These are phyloP conservation scores for Cystofilobasidium macerans DNA, from an alignment of 768 basidiomycete genomes.

Conservation along the genomic window DNA sequence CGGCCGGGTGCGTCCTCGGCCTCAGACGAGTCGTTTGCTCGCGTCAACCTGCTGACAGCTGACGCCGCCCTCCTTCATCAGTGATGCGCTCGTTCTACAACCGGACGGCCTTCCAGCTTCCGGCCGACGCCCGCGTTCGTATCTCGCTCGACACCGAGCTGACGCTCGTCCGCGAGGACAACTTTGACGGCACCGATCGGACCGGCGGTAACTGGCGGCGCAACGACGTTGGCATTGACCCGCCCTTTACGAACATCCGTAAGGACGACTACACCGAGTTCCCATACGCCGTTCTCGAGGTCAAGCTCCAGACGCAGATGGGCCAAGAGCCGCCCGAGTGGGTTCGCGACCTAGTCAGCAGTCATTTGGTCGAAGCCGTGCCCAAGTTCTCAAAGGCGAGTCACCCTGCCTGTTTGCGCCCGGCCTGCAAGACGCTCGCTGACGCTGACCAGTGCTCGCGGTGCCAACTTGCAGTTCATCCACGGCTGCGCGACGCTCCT, in stretches of 20 bases:
- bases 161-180: constrained; percentile 86
- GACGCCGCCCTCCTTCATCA: constrained; percentile 35
- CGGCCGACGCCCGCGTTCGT: constrained; percentile 94
- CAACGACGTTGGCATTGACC: constrained; percentile 53
- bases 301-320: constrained; percentile 90
- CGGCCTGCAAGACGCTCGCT: neutral
- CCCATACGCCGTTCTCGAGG: constrained; percentile 94
- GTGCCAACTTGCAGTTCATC: constrained; percentile 48
- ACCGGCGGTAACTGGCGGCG: constrained; percentile 84
- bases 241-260: constrained; percentile 64
- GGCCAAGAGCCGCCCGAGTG: constrained; percentile 93
- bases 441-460: neutral
- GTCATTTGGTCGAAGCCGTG: constrained; percentile 90
- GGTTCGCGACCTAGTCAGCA: constrained; percentile 91
- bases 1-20: constrained; percentile 54
- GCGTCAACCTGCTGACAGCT: neutral
- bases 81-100: constrained; percentile 98
- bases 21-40: neutral
- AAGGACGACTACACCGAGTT: constrained; percentile 80
- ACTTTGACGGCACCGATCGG: constrained; percentile 77
- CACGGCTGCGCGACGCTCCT: constrained; percentile 90
- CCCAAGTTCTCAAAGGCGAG: constrained; percentile 74
- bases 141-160: constrained; percentile 97
- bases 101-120: constrained; percentile 95
- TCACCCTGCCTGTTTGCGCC: neutral